phyloP scores from a whole-genome alignment of 257 asterid species.

The Nyctanthes arbortristis region DNA sequence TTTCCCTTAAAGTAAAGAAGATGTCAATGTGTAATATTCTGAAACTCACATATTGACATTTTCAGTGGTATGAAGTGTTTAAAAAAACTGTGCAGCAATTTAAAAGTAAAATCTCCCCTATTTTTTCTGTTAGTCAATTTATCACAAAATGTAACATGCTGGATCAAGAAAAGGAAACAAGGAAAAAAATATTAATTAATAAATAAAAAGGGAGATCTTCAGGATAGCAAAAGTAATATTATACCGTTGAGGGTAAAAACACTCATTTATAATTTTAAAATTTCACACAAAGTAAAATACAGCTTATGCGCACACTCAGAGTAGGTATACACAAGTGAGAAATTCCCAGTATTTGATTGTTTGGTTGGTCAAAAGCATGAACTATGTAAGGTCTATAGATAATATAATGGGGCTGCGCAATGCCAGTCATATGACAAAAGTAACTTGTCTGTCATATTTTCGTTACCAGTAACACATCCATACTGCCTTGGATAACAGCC shows the following conservation, averaged over 20 bases:
- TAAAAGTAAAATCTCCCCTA: neutral
- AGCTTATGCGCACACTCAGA: neutral
- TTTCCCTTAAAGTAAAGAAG: neutral
- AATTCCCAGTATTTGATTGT: neutral
- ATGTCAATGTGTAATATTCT: neutral
- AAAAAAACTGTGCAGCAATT: neutral
- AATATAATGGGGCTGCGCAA: neutral
- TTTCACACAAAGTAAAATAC: constrained; percentile 5
- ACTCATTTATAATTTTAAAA: neutral
- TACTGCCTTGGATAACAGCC: constrained; percentile 79
- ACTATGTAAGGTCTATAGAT: neutral
- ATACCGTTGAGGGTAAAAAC: constrained; percentile 8
- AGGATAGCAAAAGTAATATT: constrained; percentile 3
- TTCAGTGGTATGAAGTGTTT: no score
- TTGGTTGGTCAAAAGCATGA: neutral
- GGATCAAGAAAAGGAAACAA: neutral
- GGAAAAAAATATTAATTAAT: no score
- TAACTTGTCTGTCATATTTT: constrained; percentile 6
- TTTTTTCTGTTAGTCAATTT: constrained; percentile 1
- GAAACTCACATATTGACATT: neutral
- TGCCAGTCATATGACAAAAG: neutral
- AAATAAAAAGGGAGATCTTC: no score
- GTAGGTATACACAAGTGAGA: neutral
- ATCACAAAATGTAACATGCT: constrained; percentile 14
- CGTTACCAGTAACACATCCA: constrained; percentile 72